phyloP scores from a whole-genome alignment of 1,284 basidiomycete genomes.

The Rhodotorula sp. region DNA sequence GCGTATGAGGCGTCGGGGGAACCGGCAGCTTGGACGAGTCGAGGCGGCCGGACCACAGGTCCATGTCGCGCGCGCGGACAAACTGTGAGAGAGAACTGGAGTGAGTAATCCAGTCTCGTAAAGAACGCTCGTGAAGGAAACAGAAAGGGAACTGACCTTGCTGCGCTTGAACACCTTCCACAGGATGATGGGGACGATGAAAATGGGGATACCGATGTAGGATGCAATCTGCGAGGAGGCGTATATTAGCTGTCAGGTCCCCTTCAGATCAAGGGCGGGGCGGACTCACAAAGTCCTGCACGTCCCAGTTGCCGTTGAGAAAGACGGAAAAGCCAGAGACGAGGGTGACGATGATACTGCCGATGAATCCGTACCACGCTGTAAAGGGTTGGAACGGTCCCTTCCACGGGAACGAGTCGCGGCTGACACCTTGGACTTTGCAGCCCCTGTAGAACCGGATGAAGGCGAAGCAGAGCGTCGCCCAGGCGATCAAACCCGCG shows the following conservation, averaged over 20 bases:
- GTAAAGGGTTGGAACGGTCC: constrained; percentile 47
- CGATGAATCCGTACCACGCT: constrained; percentile 32
- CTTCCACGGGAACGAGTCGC: constrained; percentile 43
- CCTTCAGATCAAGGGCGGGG: background rate
- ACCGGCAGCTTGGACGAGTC: constrained; percentile 18
- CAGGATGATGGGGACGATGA: constrained; percentile 26
- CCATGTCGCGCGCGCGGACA: constrained; percentile 26
- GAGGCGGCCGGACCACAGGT: constrained; percentile 28
- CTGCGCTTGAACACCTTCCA: constrained; percentile 30
- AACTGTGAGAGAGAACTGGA: background rate
- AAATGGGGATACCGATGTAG: constrained; percentile 34
- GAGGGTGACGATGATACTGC: constrained; percentile 33
- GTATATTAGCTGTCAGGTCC: background rate
- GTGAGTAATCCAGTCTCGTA: too few relatives aligned
- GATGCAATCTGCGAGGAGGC: constrained; percentile 11
- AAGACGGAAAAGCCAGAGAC: constrained; percentile 41
- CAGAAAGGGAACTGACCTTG: background rate
- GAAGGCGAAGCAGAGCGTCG: constrained; percentile 39
- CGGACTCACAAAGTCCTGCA: constrained; percentile 17
- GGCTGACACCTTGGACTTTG: constrained; percentile 45
- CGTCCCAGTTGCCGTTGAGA: constrained; percentile 39
- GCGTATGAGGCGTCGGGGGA: constrained; percentile 7
- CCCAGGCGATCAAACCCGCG: constrained; percentile 43
- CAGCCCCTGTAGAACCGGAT: constrained; percentile 48
- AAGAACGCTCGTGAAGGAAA: too few relatives aligned